phyloP scores from a whole-genome alignment of 1,139 yeast species.

The Pichia sp. region DNA sequence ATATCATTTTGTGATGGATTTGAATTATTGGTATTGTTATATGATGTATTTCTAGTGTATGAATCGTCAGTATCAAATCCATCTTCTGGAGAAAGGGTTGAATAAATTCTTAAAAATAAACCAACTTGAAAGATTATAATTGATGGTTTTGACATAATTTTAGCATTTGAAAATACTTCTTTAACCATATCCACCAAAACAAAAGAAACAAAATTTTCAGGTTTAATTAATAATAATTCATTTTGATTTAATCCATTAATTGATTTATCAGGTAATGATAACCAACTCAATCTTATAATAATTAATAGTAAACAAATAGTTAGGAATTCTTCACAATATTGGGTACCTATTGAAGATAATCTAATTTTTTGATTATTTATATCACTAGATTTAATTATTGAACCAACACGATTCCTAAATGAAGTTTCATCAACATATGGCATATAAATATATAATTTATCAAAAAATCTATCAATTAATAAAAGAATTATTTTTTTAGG shows the following conservation, averaged over 20 bases:
- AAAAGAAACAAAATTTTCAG: conserved; percentile 32
- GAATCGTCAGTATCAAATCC: conserved; percentile 36
- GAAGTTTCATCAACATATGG: conserved; percentile 37
- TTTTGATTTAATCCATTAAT: conserved; percentile 22
- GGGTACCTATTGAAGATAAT: conserved; percentile 27
- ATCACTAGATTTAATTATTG: conserved; percentile 32
- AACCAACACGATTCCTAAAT: conserved; percentile 30
- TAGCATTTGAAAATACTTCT: conserved; percentile 30
- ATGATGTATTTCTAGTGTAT: conserved; percentile 21
- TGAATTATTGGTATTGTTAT: conserved; percentile 1
- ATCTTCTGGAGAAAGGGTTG: conserved; percentile 34
- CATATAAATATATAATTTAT: conserved; percentile 35
- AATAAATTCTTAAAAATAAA: conserved; percentile 31
- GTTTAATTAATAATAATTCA: conserved; percentile 29
- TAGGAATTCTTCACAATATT: conserved; percentile 32
- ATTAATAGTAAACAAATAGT: conserved; percentile 40
- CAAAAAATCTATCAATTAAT: conserved; percentile 36
- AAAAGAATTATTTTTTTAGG: conserved; percentile 33
- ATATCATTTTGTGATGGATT: not conserved
- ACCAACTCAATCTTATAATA: conserved; percentile 45
- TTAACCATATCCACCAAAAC: conserved; percentile 32
- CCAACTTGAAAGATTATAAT: conserved; percentile 34
- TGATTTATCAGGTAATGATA: conserved; percentile 37
- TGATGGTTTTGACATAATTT: conserved; percentile 31
- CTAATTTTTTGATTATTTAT: conserved; percentile 29